Percentiles rank a stretch among this genome's conserved stretches.
phyloP scores from a whole-genome alignment of 2,329 filamentous ascomycete species.

The Helotiales sp. region DNA sequence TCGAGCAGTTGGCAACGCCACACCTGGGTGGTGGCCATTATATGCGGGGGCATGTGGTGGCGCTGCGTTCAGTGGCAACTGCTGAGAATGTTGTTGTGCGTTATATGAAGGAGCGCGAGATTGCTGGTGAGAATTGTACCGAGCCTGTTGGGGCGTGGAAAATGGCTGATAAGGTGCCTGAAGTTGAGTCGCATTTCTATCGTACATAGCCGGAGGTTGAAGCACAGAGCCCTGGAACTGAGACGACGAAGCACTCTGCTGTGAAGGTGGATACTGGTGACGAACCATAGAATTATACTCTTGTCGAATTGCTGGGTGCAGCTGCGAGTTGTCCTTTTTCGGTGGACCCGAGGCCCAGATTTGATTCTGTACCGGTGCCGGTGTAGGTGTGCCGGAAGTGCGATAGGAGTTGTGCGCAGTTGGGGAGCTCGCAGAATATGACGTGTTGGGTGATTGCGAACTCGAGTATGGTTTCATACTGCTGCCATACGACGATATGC shows the following conservation, averaged over 20 bases:
- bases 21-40: neutral
- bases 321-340: conserved; percentile 34
- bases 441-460: conserved; percentile 14
- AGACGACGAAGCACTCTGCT: conserved; percentile 14
- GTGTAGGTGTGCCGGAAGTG: conserved; percentile 15
- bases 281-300: conserved; percentile 39
- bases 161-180: conserved; percentile 23
- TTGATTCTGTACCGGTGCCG: conserved; percentile 20
- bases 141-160: conserved; percentile 15
- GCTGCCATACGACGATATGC: conserved; percentile 23
- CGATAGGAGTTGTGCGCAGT: conserved; percentile 12
- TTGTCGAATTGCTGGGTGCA: conserved; percentile 48
- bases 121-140: conserved; percentile 6
- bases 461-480: conserved; percentile 20
- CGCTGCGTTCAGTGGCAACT: neutral
- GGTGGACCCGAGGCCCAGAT: conserved; percentile 11
- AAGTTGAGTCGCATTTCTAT: conserved; percentile 20
- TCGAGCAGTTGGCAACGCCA: neutral
- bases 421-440: conserved; percentile 16
- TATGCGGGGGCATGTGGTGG: neutral
- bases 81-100: neutral
- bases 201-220: conserved; percentile 33
- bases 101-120: conserved; percentile 7
- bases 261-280: conserved; percentile 31
- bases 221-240: conserved; percentile 27